Evolutionary conservation across 148 eudicot species (phyloP).

Genomic region (Limonium bicolor): DNA sequence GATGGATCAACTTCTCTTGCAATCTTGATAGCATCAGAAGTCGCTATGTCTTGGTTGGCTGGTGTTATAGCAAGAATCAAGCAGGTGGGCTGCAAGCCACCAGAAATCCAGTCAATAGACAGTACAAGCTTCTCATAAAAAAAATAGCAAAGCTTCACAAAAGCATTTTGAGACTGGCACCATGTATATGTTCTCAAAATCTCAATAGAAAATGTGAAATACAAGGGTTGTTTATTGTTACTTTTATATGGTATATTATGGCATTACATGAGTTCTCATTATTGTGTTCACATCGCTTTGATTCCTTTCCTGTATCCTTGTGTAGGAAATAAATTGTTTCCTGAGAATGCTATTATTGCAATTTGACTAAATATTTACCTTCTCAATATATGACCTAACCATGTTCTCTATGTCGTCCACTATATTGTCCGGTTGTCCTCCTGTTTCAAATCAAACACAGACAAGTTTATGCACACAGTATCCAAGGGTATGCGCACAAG

Average conservation of each 20-base stretch:
- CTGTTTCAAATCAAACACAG: conserved; percentile 21
- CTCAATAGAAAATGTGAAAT: neutral
- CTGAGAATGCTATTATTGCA: too few species aligned
- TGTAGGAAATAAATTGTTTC: too few species aligned
- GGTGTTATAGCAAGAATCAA: conserved; percentile 84
- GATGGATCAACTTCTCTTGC: conserved; percentile 75
- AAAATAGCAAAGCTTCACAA: neutral
- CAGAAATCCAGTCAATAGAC: neutral
- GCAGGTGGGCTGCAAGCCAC: conserved; percentile 51
- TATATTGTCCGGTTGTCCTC: conserved; percentile 71
- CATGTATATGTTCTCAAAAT: too few species aligned
- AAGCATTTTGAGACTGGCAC: too few species aligned
- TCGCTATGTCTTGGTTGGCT: conserved; percentile 86
- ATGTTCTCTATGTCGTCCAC: conserved; percentile 62
- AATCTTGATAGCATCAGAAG: conserved; percentile 87
- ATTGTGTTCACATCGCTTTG: too few species aligned
- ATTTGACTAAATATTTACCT: conserved; percentile 40
- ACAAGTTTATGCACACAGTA: neutral
- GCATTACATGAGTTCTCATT: too few species aligned
- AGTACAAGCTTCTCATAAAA: neutral
- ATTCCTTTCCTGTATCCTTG: too few species aligned
- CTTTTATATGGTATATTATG: too few species aligned
- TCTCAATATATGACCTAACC: conserved; percentile 66
- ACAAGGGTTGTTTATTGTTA: too few species aligned
- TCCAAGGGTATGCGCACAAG: neutral